phyloP scores from a whole-genome alignment of 2,329 filamentous ascomycete species.

The Stemphylium vesicarium region DNA sequence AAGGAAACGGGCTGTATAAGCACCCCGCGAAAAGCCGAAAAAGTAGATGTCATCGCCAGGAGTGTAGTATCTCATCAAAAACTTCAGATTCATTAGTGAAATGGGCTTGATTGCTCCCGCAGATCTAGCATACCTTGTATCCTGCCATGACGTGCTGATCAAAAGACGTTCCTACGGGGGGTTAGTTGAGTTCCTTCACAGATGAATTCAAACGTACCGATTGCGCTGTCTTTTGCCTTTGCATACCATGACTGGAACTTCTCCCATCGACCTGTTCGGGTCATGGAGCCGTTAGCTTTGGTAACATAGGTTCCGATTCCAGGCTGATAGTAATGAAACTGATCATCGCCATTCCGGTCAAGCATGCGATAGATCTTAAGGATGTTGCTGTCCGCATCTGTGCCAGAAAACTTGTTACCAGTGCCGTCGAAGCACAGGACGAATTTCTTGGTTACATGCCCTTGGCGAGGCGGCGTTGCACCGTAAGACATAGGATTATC shows the following conservation, averaged over 20 bases:
- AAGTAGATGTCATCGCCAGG: constrained; percentile 58
- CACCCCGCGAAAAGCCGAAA: constrained; percentile 58
- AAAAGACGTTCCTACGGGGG: constrained; percentile 69
- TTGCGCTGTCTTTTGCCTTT: constrained; percentile 78
- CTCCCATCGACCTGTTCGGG: constrained; percentile 62
- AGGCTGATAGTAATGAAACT: constrained; percentile 53
- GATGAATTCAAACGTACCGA: constrained; percentile 47
- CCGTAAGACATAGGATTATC: constrained; percentile 22
- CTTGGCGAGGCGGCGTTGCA: constrained; percentile 12
- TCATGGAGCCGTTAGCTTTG: constrained; percentile 55
- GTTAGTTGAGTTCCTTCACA: constrained; percentile 3
- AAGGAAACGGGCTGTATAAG: constrained; percentile 60
- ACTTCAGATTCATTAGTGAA: constrained; percentile 28
- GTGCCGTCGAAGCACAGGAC: constrained; percentile 58
- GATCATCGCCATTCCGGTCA: constrained; percentile 66
- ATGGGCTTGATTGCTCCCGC: neutral
- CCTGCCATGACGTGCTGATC: constrained; percentile 83
- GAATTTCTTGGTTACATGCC: constrained; percentile 61
- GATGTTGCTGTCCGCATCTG: constrained; percentile 55
- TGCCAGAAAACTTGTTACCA: constrained; percentile 52
- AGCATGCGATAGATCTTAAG: constrained; percentile 75
- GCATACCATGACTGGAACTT: constrained; percentile 70
- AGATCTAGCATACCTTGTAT: constrained; percentile 69
- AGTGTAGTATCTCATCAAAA: constrained; percentile 58
- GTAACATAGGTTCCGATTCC: constrained; percentile 77